Evolutionary conservation across 192 early-diverging fungal genomes (phyloP), one percentile per base, ranked within the genome.

Genomic region (Paraglomus occultum): DNA sequence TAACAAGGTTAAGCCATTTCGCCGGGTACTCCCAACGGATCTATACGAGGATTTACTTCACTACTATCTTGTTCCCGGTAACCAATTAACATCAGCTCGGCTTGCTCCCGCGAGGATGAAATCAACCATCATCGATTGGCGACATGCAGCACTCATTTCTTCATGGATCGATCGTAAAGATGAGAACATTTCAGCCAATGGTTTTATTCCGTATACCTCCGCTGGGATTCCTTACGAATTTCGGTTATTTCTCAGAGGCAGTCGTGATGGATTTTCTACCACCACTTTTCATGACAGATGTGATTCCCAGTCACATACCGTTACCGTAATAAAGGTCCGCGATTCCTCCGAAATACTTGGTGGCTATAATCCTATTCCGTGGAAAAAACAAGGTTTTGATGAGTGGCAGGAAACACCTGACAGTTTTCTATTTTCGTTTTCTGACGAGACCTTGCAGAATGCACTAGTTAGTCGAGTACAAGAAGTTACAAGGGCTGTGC

Each of bases 1-100:
- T 66, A 66, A 66, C 17, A 66, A 51, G n/a, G 50, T 66, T n/a
- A 51, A 51, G 43, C 64, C 64, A 40, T 66, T 51, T 52, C 8
- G 31, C 8, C 7, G 12, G 22, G 31, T 50, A 42, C n/a, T 66
- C 31, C 64, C 64, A 18, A 6, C 20, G 8, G 64, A 52, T 18
- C 43, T 51, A 51, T 66, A 31, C 52, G 49, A 66, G 18, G 64
- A 66, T 52, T 52, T 66, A 4, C 18, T 66, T 18, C 64, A 52
- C 42, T 66, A 40, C 40, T 51, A 66, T 31, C 39, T 66, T 2
- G 50, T 66, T 23, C 64, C 64, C 3, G 50, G 31, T 18, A 23
- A 52, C 40, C 20, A 31, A 31, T 31, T 31, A 31, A 31, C 31
- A 3, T 31, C 31, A 31, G 31, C 31, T 31, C 31, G 31, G 31